Evolutionary conservation across 2,329 filamentous ascomycete genomes (phyloP).

Genomic region (Didymella pinodella): DNA sequence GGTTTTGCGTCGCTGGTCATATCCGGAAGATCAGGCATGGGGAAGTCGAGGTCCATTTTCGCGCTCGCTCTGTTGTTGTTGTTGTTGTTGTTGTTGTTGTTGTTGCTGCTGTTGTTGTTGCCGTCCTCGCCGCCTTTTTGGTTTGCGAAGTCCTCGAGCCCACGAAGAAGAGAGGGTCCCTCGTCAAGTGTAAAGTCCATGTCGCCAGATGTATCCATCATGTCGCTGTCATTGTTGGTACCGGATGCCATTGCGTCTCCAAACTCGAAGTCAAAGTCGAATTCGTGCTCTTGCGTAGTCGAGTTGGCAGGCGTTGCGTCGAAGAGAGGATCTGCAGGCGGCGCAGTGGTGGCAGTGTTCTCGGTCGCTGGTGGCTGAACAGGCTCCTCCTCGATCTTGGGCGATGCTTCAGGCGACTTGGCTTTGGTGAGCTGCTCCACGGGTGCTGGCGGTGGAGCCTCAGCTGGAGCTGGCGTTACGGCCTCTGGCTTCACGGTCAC

Average conservation of each 20-base stretch:
- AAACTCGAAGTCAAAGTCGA: constrained; percentile 54
- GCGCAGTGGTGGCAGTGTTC: constrained; percentile 25
- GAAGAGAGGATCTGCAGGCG: constrained; percentile 41
- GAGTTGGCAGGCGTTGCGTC: constrained; percentile 41
- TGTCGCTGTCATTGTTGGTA: constrained; percentile 30
- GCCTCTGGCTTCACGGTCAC: constrained; percentile 24
- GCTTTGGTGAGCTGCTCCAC: constrained; percentile 15
- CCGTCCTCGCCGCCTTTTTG: constrained; percentile 38
- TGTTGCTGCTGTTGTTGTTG: constrained; percentile 12
- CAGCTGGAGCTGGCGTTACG: constrained; percentile 25
- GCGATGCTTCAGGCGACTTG: constrained; percentile 21
- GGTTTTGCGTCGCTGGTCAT: constrained; percentile 24
- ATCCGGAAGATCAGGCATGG: constrained; percentile 44
- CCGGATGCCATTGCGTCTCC: constrained; percentile 39
- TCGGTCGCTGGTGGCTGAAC: constrained; percentile 27
- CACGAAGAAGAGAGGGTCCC: constrained; percentile 42
- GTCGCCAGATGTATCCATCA: constrained; percentile 40
- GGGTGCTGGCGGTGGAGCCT: constrained; percentile 9
- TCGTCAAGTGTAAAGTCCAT: constrained; percentile 47
- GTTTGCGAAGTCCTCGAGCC: constrained; percentile 51
- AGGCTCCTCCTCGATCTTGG: constrained; percentile 26
- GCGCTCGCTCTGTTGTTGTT: constrained; percentile 19
- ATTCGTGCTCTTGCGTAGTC: constrained; percentile 36
- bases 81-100: too few species aligned
- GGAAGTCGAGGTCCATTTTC: constrained; percentile 41